Evolutionary conservation across 2,329 filamentous ascomycete species (phyloP).

Genomic region (Alternaria ethzedia): DNA sequence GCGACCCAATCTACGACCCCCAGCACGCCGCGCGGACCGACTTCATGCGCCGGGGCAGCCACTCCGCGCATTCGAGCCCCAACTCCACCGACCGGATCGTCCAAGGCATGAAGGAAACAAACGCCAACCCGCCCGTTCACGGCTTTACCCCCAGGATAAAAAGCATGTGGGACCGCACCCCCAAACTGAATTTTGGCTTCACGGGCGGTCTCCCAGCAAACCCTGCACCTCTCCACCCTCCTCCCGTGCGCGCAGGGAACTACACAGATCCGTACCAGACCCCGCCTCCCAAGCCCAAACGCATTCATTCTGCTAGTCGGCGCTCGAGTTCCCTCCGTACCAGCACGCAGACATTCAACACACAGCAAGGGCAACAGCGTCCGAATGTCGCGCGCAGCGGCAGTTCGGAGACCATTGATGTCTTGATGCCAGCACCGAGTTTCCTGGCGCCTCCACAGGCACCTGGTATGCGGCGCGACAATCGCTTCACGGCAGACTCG

Average conservation of each 20-base stretch:
- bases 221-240: conserved; percentile 18
- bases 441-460: conserved; percentile 42
- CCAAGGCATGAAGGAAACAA: conserved; percentile 25
- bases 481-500: conserved; percentile 40
- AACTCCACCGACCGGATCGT: conserved; percentile 36
- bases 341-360: conserved; percentile 12
- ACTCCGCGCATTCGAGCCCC: conserved; percentile 32
- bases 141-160: conserved; percentile 44
- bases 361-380: conserved; percentile 2
- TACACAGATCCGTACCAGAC: conserved; percentile 43
- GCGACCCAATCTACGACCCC: conserved; percentile 49
- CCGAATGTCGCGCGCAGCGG: conserved; percentile 26
- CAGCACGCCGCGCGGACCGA: conserved; percentile 44
- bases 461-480: conserved; percentile 37
- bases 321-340: conserved; percentile 23
- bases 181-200: conserved; percentile 40
- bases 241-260: conserved; percentile 36
- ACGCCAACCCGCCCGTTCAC: conserved; percentile 11
- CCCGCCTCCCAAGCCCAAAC: conserved; percentile 34
- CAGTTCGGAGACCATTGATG: conserved; percentile 54
- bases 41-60: conserved; percentile 43
- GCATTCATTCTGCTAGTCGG: conserved; percentile 21
- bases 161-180: conserved; percentile 45
- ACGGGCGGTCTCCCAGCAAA: conserved; percentile 25
- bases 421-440: conserved; percentile 50